Evolutionary conservation across 768 basidiomycete species (phyloP), one percentile per base, ranked within the genome.

Genomic region (Tephrocybe sp.): DNA sequence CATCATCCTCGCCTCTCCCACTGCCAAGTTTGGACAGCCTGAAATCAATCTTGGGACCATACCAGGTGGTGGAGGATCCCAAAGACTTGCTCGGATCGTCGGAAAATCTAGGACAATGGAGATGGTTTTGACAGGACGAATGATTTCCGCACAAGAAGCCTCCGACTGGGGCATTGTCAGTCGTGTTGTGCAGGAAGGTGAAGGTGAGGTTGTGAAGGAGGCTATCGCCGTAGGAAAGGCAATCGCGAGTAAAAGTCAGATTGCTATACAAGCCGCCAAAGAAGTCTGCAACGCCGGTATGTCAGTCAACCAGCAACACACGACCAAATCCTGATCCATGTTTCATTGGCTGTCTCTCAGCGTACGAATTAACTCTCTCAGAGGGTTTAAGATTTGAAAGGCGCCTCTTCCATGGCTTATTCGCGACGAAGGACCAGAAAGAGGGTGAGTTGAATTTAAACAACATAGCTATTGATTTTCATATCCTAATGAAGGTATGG

Each of bases 71-170:
- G 95, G 94, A 24, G 94, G 94, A 4, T 91, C 93, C 1, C 94
- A 98, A 62, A 87, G 94, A 36, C 82, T 98, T 46, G 82, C 89
- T 12, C 82, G 76, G 54, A 77, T 86, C 9, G 79, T 97, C 55
- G 95, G 95, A 37, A 97, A 97, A 69, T 91, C 91, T 8, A 82
- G 90, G 54, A 79, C 94, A 13, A 98, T 97, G 95, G 95, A 98
- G 64, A 71, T 97, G 67, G 80, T 91, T 37, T 76, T 97, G 40
- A 97, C 94, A 0, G 94, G 95, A 3, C 82, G 90, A 27, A 86
- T 72, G 54, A 78, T 97, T 61, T 69, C 76, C 43, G 95, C 94
- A 1, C 69, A 80, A 48, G 90, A 95, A 58, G 95, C 95, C 1
- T 84, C 83, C 42, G 68, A 73, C 30, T 95, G 91, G 91, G 95